Base-by-base conservation (phyloP, 768 basidiomycete genomes). In the Phlebiopsis flavidoalba region DNA sequence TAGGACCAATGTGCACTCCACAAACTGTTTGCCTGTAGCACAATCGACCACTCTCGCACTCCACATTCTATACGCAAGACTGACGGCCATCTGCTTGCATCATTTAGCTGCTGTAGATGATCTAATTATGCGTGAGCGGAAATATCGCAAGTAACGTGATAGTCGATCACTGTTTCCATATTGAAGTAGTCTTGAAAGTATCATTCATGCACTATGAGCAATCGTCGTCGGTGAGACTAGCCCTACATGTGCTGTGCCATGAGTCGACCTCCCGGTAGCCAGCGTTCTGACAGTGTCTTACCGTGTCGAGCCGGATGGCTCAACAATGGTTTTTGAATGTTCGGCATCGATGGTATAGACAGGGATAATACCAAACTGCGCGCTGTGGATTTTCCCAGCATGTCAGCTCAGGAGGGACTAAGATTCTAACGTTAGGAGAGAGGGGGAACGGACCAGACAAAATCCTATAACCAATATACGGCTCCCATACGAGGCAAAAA, bases 191-290 rank as follows among this genome's bases (percentile, higher is more conserved):
- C 70, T 84, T 89, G 77, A 96, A 95, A 74, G 96, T 97, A 72
- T 96, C 95, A 67, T 92, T 79, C 45, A 98, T 80, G n/a, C 72
- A 73, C 87, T 84, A 85, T 88, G 77, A 91, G 91, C 15, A 93
- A 74, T 48, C 91, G 83, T 54, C 90, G 81, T 75, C 93, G 90
- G 62, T 85, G 91, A 2, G 88, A 66, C 79, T 86, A 5, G 93
- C 94, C 69, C 96, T 95, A 79, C 95, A 95, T n/a, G 72, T 98
- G 95, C 66, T 88, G 87, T 57, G 77, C 82, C 60, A 63, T 72
- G 45, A 66, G 83, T 88, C 83, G 83, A 10, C 95, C n/a, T 97
- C 70, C 95, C 93, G 24, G 95, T 92, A n/a, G n/a, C 75, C 83
- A 89, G 21, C 91, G 78, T 69, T 97, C 90, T 47, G 81, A n/a